Conservation (phyloP, 179 eudicot species). For the Heliamphora pulchella region DNA sequence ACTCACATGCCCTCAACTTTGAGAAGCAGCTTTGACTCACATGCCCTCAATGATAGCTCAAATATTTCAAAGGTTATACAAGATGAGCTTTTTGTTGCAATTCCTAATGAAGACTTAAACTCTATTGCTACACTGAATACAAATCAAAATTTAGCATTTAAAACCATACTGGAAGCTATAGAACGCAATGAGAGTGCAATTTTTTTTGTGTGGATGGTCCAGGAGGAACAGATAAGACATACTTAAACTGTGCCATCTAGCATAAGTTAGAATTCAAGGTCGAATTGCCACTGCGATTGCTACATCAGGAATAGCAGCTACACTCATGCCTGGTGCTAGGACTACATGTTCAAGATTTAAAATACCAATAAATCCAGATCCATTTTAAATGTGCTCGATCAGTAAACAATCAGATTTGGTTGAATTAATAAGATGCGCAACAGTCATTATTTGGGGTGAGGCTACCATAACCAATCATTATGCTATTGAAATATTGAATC, state of each 20-base stretch:
- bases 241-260: neutral
- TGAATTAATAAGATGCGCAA: neutral
- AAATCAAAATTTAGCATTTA: neutral
- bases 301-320: constrained; percentile 2
- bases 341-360: constrained; percentile 9
- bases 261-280: neutral
- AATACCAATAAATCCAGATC: neutral
- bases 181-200: neutral
- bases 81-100: neutral
- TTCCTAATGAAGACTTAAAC: neutral
- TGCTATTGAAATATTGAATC: neutral
- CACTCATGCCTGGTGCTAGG: neutral
- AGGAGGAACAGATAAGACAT: neutral
- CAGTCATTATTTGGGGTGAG: constrained; percentile 7
- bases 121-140: neutral
- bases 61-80: neutral
- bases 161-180: neutral
- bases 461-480: neutral
- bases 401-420: neutral
- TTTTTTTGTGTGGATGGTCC: neutral
- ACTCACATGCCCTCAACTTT: too few relatives aligned
- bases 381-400: neutral
- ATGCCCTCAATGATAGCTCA: neutral
- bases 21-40: too few relatives aligned
- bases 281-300: neutral